Conservation (phyloP, 2,329 filamentous ascomycete genomes). For the Ceratocystis colombiana region DNA sequence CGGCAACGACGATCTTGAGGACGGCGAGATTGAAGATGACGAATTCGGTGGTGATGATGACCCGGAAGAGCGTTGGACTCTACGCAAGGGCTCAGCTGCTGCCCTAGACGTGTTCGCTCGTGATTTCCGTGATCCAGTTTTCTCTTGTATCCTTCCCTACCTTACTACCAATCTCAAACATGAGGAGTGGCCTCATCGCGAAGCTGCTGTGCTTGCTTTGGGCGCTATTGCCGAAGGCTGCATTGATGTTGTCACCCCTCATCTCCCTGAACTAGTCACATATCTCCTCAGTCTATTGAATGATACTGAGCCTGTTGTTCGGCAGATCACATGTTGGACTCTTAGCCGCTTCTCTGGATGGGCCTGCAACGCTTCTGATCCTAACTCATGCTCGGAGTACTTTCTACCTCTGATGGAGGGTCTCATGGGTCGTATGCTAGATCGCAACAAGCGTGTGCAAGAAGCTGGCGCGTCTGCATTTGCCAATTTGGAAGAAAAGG, state of each 20-base stretch:
- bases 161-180: constrained; percentile 82
- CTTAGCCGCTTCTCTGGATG: constrained; percentile 86
- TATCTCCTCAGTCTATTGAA: constrained; percentile 80
- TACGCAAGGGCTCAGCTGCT: constrained; percentile 93
- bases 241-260: constrained; percentile 77
- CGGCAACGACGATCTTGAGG: constrained; percentile 63
- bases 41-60: constrained; percentile 68
- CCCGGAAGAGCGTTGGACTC: constrained; percentile 86
- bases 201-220: constrained; percentile 86
- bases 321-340: constrained; percentile 97
- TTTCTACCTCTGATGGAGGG: constrained; percentile 98
- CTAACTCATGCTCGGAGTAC: constrained; percentile 58
- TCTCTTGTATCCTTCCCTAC: constrained; percentile 85
- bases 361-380: constrained; percentile 66
- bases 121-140: constrained; percentile 79
- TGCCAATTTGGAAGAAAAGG: constrained; percentile 89
- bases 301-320: constrained; percentile 78
- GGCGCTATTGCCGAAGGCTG: constrained; percentile 94
- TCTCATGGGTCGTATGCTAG: constrained; percentile 86
- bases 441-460: constrained; percentile 95
- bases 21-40: constrained; percentile 71
- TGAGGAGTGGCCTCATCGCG: constrained; percentile 79
- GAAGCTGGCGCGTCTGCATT: constrained; percentile 94
- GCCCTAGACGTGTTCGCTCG: constrained; percentile 88
- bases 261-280: constrained; percentile 79